Base-by-base conservation (phyloP, 2,329 filamentous ascomycete species). In the Hymenoscyphus infarciens region DNA sequence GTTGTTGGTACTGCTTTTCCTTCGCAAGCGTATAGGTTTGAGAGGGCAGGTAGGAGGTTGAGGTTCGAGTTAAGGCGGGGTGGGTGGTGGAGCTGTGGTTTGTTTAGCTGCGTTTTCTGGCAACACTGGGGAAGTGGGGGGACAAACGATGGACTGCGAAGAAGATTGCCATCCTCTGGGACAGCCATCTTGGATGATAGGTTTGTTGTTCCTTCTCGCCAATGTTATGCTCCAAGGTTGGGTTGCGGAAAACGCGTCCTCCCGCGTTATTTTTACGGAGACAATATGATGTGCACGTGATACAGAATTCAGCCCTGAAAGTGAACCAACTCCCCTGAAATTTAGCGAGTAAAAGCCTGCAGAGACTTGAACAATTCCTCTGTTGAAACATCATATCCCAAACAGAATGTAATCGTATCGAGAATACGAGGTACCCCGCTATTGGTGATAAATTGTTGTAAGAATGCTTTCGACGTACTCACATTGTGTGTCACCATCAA, bases 1-100 rank as follows among this genome's bases (percentile, higher is more conserved):
- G 95, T 75, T 98, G 95, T 75, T 93, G 83, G 75, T 98, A 99
- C 61, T 92, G 89, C 65, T 83, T 83, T 63, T 83, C 79, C 71
- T 83, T 88, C 27, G 90, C 83, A 10, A 98, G 84, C 57, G 80
- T 79, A 76, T 92, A 98, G 7, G 87, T 89, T 61, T 86, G 79
- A 31, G 96, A 82, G 0, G 94, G 87, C 62, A 86, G 88, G 80
- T 97, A 98, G 61, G 77, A 71, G 2, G 85, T 87, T 22, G 80
- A 69, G 56, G 76, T 79, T 61, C 88, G 87, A 57, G 84, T 78
- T 25, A 83, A 76, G 15, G 75, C 70, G 27, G 63, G 38, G 56
- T 70, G 66, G 42, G 64, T 60, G 38, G 64, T 59, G 38, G 67
- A 63, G 3, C 71, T 72, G 57, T 13, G 25, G 35, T 38, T 64